phyloP scores from a whole-genome alignment of 2,329 filamentous ascomycete genomes.

The Stemphylium lycopersici region DNA sequence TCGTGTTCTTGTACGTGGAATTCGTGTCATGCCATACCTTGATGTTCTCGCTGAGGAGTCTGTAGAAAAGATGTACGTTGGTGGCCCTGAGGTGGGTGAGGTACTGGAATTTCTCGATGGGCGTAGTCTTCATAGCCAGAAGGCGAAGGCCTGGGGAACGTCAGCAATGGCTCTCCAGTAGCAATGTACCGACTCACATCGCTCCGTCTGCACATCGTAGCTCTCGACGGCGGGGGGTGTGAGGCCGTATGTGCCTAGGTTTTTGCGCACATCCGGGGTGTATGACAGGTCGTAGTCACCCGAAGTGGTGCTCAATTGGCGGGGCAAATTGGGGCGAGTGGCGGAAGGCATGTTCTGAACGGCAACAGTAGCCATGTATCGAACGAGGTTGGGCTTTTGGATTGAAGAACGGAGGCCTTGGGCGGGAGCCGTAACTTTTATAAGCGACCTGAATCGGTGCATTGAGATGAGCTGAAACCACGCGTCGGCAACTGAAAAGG shows the following conservation, averaged over 20 bases:
- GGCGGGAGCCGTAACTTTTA: slow-evolving; percentile 43
- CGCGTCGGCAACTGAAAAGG: slow-evolving; percentile 41
- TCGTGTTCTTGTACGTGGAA: neutral
- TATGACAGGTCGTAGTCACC: slow-evolving; percentile 59
- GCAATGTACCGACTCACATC: slow-evolving; percentile 54
- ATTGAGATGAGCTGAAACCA: slow-evolving; percentile 42
- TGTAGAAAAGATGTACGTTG: slow-evolving; percentile 82
- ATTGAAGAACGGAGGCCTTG: slow-evolving; percentile 23
- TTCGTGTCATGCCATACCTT: slow-evolving; percentile 49
- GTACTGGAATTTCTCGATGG: slow-evolving; percentile 84
- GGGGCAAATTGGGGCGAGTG: slow-evolving; percentile 45
- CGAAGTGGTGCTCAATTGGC: slow-evolving; percentile 50
- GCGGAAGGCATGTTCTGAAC: slow-evolving; percentile 43
- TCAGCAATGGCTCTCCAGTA: slow-evolving; percentile 10
- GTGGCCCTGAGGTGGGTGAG: slow-evolving; percentile 75
- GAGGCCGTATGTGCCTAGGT: slow-evolving; percentile 60
- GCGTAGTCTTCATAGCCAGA: slow-evolving; percentile 71
- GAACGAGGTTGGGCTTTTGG: slow-evolving; percentile 21
- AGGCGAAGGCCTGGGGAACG: slow-evolving; percentile 71
- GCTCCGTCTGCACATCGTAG: slow-evolving; percentile 56
- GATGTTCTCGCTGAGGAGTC: slow-evolving; percentile 76
- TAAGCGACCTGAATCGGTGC: slow-evolving; percentile 41
- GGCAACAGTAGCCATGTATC: slow-evolving; percentile 46
- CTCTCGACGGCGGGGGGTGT: slow-evolving; percentile 58
- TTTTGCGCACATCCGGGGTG: slow-evolving; percentile 56